These are phyloP conservation scores for Craspedostauros australis DNA, from an alignment of 108 stramenopile species.

Conservation along the genomic window DNA sequence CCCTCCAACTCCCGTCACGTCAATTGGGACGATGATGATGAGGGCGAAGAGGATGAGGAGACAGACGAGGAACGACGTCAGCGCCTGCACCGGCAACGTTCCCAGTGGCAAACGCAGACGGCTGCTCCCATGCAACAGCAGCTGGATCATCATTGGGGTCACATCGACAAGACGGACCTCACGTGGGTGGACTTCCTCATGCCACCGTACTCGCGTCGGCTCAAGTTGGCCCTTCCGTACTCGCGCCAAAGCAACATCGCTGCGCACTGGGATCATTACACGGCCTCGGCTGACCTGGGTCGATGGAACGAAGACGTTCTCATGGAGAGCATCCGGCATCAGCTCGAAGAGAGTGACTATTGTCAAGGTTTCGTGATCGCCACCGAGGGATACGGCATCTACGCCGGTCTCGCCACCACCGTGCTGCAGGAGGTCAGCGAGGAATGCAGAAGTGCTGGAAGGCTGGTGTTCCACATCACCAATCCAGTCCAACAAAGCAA, in stretches of 20 bases:
- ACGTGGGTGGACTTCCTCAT: slow-evolving; percentile 66
- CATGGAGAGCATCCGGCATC: slow-evolving; percentile 48
- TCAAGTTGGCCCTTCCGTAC: slow-evolving; percentile 35
- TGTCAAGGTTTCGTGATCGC: slow-evolving; percentile 51
- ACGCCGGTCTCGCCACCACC: slow-evolving; percentile 52
- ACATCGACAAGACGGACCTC: slow-evolving; percentile 2
- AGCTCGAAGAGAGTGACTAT: slow-evolving; percentile 61
- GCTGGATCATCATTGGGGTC: slow-evolving; percentile 11
- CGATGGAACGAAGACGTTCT: slow-evolving; percentile 36
- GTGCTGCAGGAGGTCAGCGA: slow-evolving; percentile 65
- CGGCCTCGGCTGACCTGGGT: slow-evolving; percentile 3
- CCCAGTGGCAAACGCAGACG: slow-evolving; percentile 27
- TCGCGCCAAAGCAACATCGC: slow-evolving; percentile 23
- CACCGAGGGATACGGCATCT: slow-evolving; percentile 45
- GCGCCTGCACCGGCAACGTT: slow-evolving; percentile 17
- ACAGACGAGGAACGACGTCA: slow-evolving; percentile 31
- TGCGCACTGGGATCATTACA: slow-evolving; percentile 26
- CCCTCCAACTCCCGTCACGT: slow-evolving; percentile 33
- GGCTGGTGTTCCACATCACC: slow-evolving; percentile 28
- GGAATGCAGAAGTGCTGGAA: slow-evolving; percentile 59
- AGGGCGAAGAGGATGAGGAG: slow-evolving; percentile 48
- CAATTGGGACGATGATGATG: slow-evolving; percentile 55
- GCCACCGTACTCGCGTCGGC: slow-evolving; percentile 49
- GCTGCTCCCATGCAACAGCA: slow-evolving; percentile 17
- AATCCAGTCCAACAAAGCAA: neutral